Evolutionary conservation across 768 basidiomycete genomes (phyloP).

Genomic region (Boletus rubroflammeus): DNA sequence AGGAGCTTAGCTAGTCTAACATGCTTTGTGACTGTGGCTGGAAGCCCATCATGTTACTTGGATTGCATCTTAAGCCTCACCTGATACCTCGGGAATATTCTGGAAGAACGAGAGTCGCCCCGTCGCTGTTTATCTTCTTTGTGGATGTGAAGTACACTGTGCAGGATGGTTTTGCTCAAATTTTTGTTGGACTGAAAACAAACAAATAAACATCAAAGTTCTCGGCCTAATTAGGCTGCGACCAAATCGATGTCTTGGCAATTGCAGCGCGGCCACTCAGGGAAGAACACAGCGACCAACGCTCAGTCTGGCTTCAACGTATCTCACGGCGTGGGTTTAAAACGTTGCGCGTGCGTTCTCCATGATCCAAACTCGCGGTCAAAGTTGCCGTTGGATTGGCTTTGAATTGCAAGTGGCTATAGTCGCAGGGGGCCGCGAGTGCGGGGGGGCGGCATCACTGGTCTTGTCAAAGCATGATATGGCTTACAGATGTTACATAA

Average conservation of each 20-base stretch:
- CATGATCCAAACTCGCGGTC: constrained; percentile 5
- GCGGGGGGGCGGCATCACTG: too few species aligned
- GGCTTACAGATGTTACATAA: too few species aligned
- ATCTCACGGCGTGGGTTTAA: constrained; percentile 21
- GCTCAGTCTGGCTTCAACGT: constrained; percentile 11
- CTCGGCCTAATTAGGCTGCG: background rate
- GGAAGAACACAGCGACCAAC: background rate
- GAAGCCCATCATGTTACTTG: constrained; percentile 10
- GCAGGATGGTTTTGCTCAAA: background rate
- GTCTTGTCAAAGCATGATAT: too few species aligned
- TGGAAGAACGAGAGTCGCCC: background rate
- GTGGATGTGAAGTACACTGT: background rate
- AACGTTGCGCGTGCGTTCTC: constrained; percentile 10
- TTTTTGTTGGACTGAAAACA: background rate
- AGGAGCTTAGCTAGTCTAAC: constrained; percentile 30
- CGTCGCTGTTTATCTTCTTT: background rate
- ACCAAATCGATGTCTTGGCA: background rate
- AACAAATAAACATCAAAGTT: background rate
- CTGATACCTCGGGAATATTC: background rate
- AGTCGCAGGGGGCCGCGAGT: background rate
- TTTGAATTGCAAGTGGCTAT: background rate
- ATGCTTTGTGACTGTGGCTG: constrained; percentile 29
- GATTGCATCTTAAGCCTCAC: background rate
- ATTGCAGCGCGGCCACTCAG: constrained; percentile 5
- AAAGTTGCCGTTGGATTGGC: background rate